phyloP scores from a whole-genome alignment of 495 filamentous ascomycete species.

The Sporormia fimetaria region DNA sequence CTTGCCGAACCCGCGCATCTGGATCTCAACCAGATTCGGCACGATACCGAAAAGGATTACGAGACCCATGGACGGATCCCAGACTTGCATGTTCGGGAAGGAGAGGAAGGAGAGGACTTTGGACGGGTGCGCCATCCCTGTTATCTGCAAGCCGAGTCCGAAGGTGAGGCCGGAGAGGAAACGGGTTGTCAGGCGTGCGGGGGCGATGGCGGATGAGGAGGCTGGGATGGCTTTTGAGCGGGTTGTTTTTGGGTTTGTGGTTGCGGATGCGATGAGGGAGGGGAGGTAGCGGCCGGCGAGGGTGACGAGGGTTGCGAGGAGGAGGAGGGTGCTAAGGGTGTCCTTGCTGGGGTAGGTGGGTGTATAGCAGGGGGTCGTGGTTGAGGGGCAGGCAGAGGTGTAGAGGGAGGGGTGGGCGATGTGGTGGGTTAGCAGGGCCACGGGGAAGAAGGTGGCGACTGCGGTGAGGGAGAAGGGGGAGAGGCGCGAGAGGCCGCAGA shows the following conservation, averaged over 20 bases:
- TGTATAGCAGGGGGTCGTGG: constrained; percentile 38
- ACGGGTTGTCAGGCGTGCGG: constrained; percentile 17
- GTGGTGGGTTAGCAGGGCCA: constrained; percentile 42
- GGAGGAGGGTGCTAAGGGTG: constrained; percentile 26
- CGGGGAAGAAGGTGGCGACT: constrained; percentile 44
- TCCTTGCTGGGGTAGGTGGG: constrained; percentile 36
- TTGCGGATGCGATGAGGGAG: constrained; percentile 13
- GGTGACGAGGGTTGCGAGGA: constrained; percentile 31
- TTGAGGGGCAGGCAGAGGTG: constrained; percentile 26
- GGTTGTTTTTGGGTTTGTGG: constrained; percentile 13
- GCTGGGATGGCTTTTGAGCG: constrained; percentile 19
- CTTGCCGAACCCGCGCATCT: constrained; percentile 13
- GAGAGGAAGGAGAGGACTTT: constrained; percentile 48
- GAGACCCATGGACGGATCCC: constrained; percentile 44
- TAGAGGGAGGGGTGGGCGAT: constrained; percentile 31
- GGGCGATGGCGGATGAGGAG: no score
- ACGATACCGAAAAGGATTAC: constrained; percentile 42
- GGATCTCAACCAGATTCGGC: constrained; percentile 35
- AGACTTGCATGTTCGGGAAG: constrained; percentile 36
- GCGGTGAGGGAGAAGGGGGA: constrained; percentile 43
- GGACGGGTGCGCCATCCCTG: constrained; percentile 43
- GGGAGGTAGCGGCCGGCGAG: constrained; percentile 31
- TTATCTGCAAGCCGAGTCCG: constrained; percentile 43
- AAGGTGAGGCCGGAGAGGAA: constrained; percentile 43
- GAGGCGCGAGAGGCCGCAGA: constrained; percentile 45